Conservation (phyloP, 2,329 filamentous ascomycete genomes). For the Sphaerostilbella broomeana region DNA sequence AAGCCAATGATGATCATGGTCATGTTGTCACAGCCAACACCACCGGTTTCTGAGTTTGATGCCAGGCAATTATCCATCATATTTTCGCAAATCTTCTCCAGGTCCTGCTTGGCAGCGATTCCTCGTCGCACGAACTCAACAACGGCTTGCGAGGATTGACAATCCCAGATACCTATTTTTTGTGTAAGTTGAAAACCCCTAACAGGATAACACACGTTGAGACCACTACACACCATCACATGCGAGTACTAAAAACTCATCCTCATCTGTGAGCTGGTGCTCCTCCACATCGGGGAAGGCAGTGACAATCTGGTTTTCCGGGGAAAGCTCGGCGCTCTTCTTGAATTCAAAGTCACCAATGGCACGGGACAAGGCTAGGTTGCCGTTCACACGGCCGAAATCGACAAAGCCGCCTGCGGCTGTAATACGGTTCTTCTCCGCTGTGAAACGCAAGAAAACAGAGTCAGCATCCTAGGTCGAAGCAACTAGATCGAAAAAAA, state of each 20-base stretch:
- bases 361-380: constrained; percentile 89
- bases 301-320: constrained; percentile 98
- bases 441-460: constrained; percentile 37
- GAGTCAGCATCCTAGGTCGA: constrained; percentile 16
- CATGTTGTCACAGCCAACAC: constrained; percentile 99
- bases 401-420: constrained; percentile 97
- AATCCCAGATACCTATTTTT: constrained; percentile 90
- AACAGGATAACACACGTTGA: background rate
- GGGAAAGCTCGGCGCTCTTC: constrained; percentile 92
- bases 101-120: constrained; percentile 91
- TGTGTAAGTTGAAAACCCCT: background rate
- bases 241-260: constrained; percentile 90
- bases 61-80: constrained; percentile 99
- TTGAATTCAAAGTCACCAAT: constrained; percentile 99
- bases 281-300: constrained; percentile 90
- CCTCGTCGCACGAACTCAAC: constrained; percentile 94
- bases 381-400: constrained; percentile 97
- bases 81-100: constrained; percentile 95
- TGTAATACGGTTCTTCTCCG: constrained; percentile 91
- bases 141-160: constrained; percentile 95
- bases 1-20: constrained; percentile 91
- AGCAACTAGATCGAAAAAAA: too few relatives aligned
- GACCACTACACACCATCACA: constrained; percentile 66
- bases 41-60: constrained; percentile 94
- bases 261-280: constrained; percentile 85